Base-by-base conservation (phyloP, 495 filamentous ascomycete species). In the Daldinia concentrica region DNA sequence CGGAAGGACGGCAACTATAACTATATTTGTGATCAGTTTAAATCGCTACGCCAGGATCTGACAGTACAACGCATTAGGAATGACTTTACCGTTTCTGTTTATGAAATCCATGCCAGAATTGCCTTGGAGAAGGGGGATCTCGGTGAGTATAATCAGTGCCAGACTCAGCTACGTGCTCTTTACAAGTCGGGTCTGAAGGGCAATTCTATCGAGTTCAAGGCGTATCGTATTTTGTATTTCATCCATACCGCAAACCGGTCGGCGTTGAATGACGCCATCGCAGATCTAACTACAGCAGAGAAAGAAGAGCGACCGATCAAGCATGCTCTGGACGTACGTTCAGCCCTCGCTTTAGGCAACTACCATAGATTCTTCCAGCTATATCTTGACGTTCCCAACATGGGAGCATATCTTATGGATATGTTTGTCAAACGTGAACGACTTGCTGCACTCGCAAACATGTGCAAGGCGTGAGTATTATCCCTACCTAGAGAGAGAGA, bases 141-240 rank as follows among this genome's bases (percentile, higher is more conserved):
- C 84, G 95, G 95, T 99, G 95, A 99, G 95, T 99, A 98, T 93
- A 99, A 99, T 86, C 95, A 99, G 88, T 99, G 95, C 80, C 96
- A 98, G 85, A 97, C 95, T 67, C 95, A 98, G 83, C 87, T 99
- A 76, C 91, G 92, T 76, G 92, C 90, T 63, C 85, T 99, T 73
- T 98, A 99, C 79, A 86, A 86, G 78, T 88, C 92, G 81, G 90
- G 92, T 69, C 84, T 97, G 68, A 92, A 92, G 77, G 96, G 96
- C 66, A 92, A 97, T 83, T 88, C 94, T 62, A 90, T 90, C 78
- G 95, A 99, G 81, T 99, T 99, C 83, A 93, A 94, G 87, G 96
- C 95, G 66, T 99, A 99, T 89, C 96, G 96, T 88, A 98, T 99
- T 82, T 89, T 99, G 79, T 99, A 99, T 89, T 97, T 95, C 86